Evolutionary conservation across 1,139 yeast genomes (phyloP).

Genomic region (Scheffersomyces illinoinensis): DNA sequence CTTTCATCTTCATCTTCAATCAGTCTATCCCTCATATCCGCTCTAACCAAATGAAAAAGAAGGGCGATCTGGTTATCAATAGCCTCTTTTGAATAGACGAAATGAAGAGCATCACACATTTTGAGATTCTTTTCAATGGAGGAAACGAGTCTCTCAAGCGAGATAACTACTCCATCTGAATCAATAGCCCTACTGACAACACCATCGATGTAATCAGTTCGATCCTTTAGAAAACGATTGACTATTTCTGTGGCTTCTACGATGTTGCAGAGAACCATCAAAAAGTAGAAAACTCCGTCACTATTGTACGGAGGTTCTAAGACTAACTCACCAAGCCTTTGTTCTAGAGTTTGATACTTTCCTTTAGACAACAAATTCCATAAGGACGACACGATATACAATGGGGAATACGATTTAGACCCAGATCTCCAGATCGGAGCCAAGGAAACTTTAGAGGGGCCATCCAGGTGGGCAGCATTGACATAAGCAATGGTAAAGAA

Average conservation of each 20-base stretch:
- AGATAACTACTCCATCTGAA: constrained; percentile 3
- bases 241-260: constrained; percentile 15
- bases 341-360: constrained; percentile 26
- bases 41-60: neutral
- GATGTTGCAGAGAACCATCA: constrained; percentile 31
- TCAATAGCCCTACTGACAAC: constrained; percentile 2
- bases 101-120: constrained; percentile 30
- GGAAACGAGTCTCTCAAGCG: constrained; percentile 14
- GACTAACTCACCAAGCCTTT: constrained; percentile 38
- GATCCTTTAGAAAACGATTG: constrained; percentile 3
- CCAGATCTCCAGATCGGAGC: constrained; percentile 47
- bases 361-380: constrained; percentile 35
- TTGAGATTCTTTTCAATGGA: constrained; percentile 23
- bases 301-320: constrained; percentile 46
- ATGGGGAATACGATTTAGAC: constrained; percentile 35
- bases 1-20: constrained; percentile 1
- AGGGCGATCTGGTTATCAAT: constrained; percentile 15
- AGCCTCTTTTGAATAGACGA: constrained; percentile 27
- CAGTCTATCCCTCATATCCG: constrained; percentile 1
- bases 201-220: neutral
- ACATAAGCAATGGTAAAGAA: constrained; percentile 18
- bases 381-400: constrained; percentile 35
- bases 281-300: constrained; percentile 43
- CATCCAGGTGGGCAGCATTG: constrained; percentile 8
- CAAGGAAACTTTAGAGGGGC: constrained; percentile 12